Evolutionary conservation across 1,284 basidiomycete genomes (phyloP), one percentile per base, ranked within the genome.

Genomic region (Austroboletus novae-zelandiae): DNA sequence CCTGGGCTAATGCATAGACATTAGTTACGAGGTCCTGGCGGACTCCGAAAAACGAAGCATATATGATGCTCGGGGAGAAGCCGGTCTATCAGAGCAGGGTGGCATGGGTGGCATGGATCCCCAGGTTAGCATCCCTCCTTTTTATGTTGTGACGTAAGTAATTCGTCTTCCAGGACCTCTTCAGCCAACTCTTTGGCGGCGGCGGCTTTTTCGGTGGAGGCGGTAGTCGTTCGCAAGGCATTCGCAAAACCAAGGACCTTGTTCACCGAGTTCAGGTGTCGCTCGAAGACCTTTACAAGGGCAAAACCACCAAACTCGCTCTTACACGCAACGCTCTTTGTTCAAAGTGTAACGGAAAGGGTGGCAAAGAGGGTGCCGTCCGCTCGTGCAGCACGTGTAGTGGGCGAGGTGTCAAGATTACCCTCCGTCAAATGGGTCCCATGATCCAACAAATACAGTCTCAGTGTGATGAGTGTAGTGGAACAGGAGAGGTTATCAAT

Each of bases 401-500:
- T 63, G 97, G 97, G 59, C 91, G 94, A 62, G 97, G 97, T 69
- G 75, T 97, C 75, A 92, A 89, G 71, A 74, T 98, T 62, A 92
- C 89, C 51, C 77, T 98, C 54, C 90, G 97, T 55, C 96, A 98
- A 72, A 89, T 97, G 82, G 97, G 97, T 34, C 97, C 97, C 15
- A 99, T 99, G 97, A 94, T 99, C 62, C 97, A 99, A 74, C 97
- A 99, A 74, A 92, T 99, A 64, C 97, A 99, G 71, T 91, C 94
- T 58, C 81, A 86, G 45, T 99, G 97, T 75, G 85, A 89, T 66
- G 95, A 98, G 31, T 99, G 97, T 71, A 80, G 79, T 47, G 97
- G 93, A 31, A 81, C 84, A 20, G 97, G 97, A 58, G 96, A 99
- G 74, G 80, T 92, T 62, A 97, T 99, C 77, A 94, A 94, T 73